These are phyloP conservation scores for Thielaviopsis musarum DNA, from an alignment of 2,329 filamentous ascomycete species.

Conservation along the genomic window DNA sequence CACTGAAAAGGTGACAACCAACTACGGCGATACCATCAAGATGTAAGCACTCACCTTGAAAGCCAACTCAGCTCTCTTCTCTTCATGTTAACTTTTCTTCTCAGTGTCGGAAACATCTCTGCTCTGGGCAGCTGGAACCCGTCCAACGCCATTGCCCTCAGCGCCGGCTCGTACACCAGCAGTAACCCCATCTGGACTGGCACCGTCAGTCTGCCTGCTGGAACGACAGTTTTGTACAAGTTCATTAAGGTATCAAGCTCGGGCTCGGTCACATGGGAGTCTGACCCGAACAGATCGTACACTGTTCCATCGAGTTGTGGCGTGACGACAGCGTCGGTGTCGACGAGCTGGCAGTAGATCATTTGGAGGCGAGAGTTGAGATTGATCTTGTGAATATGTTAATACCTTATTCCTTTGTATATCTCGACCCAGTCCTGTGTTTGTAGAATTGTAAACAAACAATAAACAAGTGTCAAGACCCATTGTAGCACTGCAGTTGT, in stretches of 20 bases:
- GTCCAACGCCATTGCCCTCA: constrained; percentile 29
- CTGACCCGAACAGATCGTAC: constrained; percentile 28
- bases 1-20: constrained; percentile 26
- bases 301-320: constrained; percentile 14
- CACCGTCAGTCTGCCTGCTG: constrained; percentile 33
- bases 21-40: constrained; percentile 33
- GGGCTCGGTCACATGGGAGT: constrained; percentile 40
- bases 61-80: not conserved
- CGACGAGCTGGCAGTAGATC: constrained; percentile 7
- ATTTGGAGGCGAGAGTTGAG: not conserved
- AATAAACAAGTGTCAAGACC: not conserved
- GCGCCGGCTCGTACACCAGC: constrained; percentile 35
- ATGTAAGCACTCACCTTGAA: constrained; percentile 22
- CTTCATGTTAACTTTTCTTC: not conserved
- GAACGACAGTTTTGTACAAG: constrained; percentile 40
- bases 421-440: not conserved
- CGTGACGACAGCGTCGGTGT: constrained; percentile 9
- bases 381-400: not conserved
- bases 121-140: constrained; percentile 22
- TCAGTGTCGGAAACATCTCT: constrained; percentile 21
- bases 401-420: not conserved
- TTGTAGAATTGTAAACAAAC: not conserved
- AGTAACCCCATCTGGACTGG: constrained; percentile 36
- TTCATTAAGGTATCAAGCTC: constrained; percentile 37
- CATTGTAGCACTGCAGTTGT: not conserved